Evolutionary conservation across 805 yeast species (phyloP), one percentile per base, ranked within the genome.

Genomic region (Saccharomyces mikatae): DNA sequence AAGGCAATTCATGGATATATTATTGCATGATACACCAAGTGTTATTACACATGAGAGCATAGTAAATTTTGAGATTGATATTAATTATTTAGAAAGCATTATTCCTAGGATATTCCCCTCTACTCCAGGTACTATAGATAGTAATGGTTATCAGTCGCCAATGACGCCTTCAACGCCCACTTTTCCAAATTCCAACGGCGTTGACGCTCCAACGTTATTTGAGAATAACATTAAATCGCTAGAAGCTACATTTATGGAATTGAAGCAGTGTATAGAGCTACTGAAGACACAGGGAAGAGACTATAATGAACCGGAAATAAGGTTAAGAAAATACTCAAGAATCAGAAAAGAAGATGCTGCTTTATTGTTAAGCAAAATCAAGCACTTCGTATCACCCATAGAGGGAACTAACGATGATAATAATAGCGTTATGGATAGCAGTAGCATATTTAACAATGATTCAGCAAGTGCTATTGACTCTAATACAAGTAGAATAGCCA

Each of bases 201-300:
- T 51, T 6, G 60, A 60, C 24, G 58, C 68, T 2, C 55, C 63
- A 1, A 54, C 62, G 36, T 55, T 65, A 22, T 57, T 65, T 1
- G 71, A 72, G 30, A 69, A 67, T 47, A 65, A 69, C 46, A 65
- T 69, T 28, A 80, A 77, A 47, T 82, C 88, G 0, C 71, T 88
- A 47, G 82, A 83, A 56, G 82, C 89, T 9, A 86, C 92, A 49
- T 86, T 89, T 60, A 76, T 82, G 6, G 94, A 87, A 62, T 77
- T 91, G 54, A 79, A 90, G 58, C 97, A 92, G 71, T 80, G 86
- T 54, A 82, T 92, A 29, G 84, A 85, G 57, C 71, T 92, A 55
- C 73, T 94, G 59, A 78, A 81, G 59, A 76, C 79, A 24, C 88
- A 87, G 13, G 79, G 80, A 57, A 72, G 80, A 54, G 87, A 83